Base-by-base conservation (phyloP, 2,329 filamentous ascomycete species). In the Cytospora paraplurivora region DNA sequence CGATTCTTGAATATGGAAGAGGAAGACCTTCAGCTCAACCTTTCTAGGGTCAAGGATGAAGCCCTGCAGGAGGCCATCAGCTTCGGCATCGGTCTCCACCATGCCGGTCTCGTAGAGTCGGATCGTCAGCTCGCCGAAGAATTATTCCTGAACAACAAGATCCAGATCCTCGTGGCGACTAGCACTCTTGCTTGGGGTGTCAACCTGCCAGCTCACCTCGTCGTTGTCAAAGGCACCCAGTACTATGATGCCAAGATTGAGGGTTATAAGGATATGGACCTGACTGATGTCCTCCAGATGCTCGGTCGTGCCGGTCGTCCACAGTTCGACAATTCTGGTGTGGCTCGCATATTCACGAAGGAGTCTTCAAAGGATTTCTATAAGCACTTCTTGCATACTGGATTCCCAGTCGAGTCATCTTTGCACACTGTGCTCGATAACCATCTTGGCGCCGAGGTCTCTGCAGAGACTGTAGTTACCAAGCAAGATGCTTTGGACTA, bases 311-410 rank as follows among this genome's bases (percentile, higher is more conserved):
- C 95, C 13, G 95, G 95, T 17, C 90, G 95, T 67, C 95, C 95
- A 4, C 95, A 99, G 73, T 99, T 99, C 74, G 95, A 99, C 76
- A 91, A 89, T 60, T 96, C 93, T 0, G 95, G 96, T 68, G 96
- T 99, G 63, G 96, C 95, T 11, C 89, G 94, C 35, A 99, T 99
- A 73, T 97, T 99, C 73, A 99, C 95, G 0, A 93, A 99, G 72
- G 93, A 98, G 71, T 82, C 94, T 2, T 99, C 98, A 82, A 99
- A 99, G 77, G 92, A 96, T 65, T 99, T 99, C 76, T 99, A 99
- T 79, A 99, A 99, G 80, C 95, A 99, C 77, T 99, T 99, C 79
- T 78, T 99, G 61, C 95, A 99, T 73, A 98, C 94, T 0, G 96
- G 95, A 1, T 99, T 99, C 75, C 96, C 95, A 0, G 95, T 99